Base-by-base conservation (phyloP, 2,329 filamentous ascomycete genomes). In the Mollisia scopiformis region DNA sequence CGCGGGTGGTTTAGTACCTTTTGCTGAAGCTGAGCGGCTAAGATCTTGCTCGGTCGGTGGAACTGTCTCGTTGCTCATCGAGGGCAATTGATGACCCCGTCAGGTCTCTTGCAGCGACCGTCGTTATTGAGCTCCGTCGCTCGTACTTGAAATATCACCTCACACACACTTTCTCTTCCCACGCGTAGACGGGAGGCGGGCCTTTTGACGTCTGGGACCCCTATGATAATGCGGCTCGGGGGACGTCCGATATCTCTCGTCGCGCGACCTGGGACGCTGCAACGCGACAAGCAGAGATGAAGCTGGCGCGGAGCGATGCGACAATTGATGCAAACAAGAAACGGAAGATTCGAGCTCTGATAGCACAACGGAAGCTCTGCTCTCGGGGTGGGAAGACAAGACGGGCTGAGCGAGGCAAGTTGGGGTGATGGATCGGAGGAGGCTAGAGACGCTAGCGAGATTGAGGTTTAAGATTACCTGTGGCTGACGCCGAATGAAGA, bases 51-150 rank as follows among this genome's bases (percentile, higher is more conserved):
- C 73, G 62, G 71, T 73, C n/a, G n/a, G n/a, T n/a, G n/a, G n/a
- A 63, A 68, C 67, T 62, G 71, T 66, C 66, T 74, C 72, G 73
- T 73, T 73, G 74, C 72, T 74, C 73, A 75, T 75, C 60, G 72
- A 74, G 70, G 73, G 71, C 71, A 68, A 71, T 68, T 58, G 59
- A 55, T 51, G 59, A 63, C 57, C 64, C 57, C 33, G 35, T 46
- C 33, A 61, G 61, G 61, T 63, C 41, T 28, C n/a, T 56, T n/a
- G 52, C 21, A 37, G 39, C 52, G 49, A 57, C 54, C 35, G 62
- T 62, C 47, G 57, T 54, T 57, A 57, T 50, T 59, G 43, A 46
- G 23, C 27, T 58, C 28, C 30, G 43, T 16, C 35, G 41, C 23
- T 50, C 37, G 27, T 37, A 23, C 35, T 58, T 43, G 49, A 25